Evolutionary conservation across 1,139 yeast genomes (phyloP).

Genomic region (Candida mesenterica): DNA sequence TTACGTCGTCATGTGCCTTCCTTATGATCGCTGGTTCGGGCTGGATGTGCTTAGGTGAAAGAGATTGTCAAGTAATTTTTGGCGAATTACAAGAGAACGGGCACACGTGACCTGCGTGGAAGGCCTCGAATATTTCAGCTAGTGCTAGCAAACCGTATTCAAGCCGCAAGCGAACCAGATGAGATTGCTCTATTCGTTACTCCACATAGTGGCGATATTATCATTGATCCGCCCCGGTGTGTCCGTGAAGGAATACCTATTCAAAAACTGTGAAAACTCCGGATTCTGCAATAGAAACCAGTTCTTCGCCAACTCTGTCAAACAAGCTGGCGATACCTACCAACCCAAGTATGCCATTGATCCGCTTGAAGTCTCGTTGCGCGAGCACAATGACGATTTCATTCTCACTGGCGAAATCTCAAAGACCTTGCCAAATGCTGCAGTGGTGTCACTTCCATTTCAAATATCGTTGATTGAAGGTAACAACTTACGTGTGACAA

Average conservation of each 20-base stretch:
- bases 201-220: neutral
- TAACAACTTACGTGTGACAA: conserved; percentile 54
- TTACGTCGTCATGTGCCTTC: no score
- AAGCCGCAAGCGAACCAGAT: no score
- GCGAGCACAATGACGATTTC: conserved; percentile 19
- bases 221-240: conserved; percentile 7
- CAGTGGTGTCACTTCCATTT: conserved; percentile 48
- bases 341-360: conserved; percentile 55
- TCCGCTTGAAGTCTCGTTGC: conserved; percentile 27
- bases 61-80: no score
- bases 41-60: no score
- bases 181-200: neutral
- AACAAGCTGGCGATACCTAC: conserved; percentile 23
- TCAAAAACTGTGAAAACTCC: conserved; percentile 76
- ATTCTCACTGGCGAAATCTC: conserved; percentile 42
- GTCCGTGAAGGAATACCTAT: conserved; percentile 68
- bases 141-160: no score
- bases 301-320: conserved; percentile 57
- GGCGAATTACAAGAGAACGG: no score
- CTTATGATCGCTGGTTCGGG: no score
- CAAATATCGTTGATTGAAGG: conserved; percentile 54
- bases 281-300: conserved; percentile 87
- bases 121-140: no score
- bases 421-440: conserved; percentile 34
- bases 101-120: no score